Conservation (phyloP, 1,284 basidiomycete genomes). For the Peniophora sp. region DNA sequence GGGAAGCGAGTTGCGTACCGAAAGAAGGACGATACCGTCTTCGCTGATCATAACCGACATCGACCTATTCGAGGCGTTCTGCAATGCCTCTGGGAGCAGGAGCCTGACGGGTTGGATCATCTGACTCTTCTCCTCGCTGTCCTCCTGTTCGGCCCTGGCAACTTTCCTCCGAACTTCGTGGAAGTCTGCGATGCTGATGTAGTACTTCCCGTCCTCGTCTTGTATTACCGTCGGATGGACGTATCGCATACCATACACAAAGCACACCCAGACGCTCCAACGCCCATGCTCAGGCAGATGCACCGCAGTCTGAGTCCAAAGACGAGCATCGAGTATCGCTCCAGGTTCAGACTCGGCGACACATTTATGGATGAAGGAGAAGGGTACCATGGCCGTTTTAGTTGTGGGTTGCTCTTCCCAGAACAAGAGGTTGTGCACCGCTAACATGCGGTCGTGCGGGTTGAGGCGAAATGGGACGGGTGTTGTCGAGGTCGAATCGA, state of each 20-base stretch:
- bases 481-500: conserved; percentile 9
- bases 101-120: too few relatives aligned
- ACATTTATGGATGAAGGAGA: background rate
- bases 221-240: conserved; percentile 2
- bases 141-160: background rate
- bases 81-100: too few relatives aligned
- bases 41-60: conserved; percentile 11
- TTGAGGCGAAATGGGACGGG: conserved; percentile 48
- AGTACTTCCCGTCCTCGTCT: background rate
- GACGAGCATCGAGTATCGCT: too few relatives aligned
- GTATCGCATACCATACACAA: conserved; percentile 38
- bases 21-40: conserved; percentile 9
- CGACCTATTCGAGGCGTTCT: too few relatives aligned
- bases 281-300: conserved; percentile 25
- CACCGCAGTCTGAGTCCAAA: conserved; percentile 25
- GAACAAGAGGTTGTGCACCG: conserved; percentile 35
- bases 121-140: too few relatives aligned
- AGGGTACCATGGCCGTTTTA: conserved; percentile 25
- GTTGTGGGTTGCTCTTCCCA: background rate
- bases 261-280: conserved; percentile 48
- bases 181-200: background rate
- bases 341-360: background rate
- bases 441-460: conserved; percentile 35
- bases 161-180: background rate
- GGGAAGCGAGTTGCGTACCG: background rate